Evolutionary conservation across 257 asterid species (phyloP).

Genomic region (Solanum virginianum): DNA sequence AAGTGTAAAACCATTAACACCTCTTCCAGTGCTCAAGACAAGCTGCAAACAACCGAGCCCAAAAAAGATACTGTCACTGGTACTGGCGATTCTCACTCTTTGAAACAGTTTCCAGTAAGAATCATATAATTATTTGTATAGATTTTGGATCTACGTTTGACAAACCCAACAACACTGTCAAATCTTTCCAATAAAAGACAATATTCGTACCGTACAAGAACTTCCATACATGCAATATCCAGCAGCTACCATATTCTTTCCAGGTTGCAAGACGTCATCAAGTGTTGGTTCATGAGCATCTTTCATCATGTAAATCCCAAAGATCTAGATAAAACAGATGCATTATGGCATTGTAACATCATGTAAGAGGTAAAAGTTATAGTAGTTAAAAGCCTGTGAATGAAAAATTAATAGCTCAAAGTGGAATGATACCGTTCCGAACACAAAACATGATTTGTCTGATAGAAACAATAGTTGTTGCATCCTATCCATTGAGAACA

Average conservation of each 20-base stretch:
- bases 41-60: conserved; percentile 27
- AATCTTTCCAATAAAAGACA: neutral
- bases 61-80: neutral
- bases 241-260: conserved; percentile 87
- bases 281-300: conserved; percentile 54
- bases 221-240: conserved; percentile 99
- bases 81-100: neutral
- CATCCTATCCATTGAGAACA: neutral
- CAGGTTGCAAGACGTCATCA: conserved; percentile 88
- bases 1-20: conserved; percentile 94
- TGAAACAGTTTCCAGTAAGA: neutral
- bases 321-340: conserved; percentile 42
- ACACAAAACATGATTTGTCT: neutral
- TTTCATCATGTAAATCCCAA: conserved; percentile 65
- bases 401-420: neutral
- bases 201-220: conserved; percentile 71
- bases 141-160: neutral
- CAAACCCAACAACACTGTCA: neutral
- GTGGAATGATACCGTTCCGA: conserved; percentile 57
- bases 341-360: neutral
- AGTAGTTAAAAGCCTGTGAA: neutral
- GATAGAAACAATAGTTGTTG: neutral
- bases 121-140: neutral
- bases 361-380: neutral
- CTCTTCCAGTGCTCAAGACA: conserved; percentile 75